phyloP scores from a whole-genome alignment of 2,329 filamentous ascomycete species.

The Acrocalymma vagum region DNA sequence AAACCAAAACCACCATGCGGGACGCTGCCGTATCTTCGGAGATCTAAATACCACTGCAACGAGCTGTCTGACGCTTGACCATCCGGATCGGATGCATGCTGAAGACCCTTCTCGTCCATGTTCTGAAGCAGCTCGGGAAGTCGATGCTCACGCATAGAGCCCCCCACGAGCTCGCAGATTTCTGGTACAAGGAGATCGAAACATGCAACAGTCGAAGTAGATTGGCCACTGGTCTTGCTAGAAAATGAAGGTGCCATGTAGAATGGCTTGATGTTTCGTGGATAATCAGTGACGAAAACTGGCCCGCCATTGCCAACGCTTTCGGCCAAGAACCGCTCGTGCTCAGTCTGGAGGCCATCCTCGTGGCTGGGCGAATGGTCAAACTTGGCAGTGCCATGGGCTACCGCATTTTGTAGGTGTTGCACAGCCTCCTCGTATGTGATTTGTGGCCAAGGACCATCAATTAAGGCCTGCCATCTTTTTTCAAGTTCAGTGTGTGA shows the following conservation, averaged over 20 bases:
- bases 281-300: conserved; percentile 93
- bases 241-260: conserved; percentile 72
- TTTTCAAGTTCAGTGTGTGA: conserved; percentile 63
- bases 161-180: conserved; percentile 85
- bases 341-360: conserved; percentile 83
- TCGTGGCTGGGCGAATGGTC: conserved; percentile 75
- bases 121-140: conserved; percentile 71
- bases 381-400: conserved; percentile 64
- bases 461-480: conserved; percentile 75
- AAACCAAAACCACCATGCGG: conserved; percentile 92
- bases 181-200: conserved; percentile 91
- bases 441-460: conserved; percentile 84
- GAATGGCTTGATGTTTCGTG: conserved; percentile 88
- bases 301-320: conserved; percentile 71
- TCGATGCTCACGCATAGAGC: conserved; percentile 87
- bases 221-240: conserved; percentile 15
- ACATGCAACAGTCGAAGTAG: conserved; percentile 74
- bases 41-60: conserved; percentile 86
- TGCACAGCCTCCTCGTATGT: conserved; percentile 83
- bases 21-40: conserved; percentile 89
- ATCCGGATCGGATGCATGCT: conserved; percentile 38
- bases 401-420: conserved; percentile 67
- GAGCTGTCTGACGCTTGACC: conserved; percentile 32
- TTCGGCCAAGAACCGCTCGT: conserved; percentile 87
- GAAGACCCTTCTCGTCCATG: conserved; percentile 75